Evolutionary conservation across 1,284 basidiomycete genomes (phyloP).

Genomic region (Spongispora temasekensis): DNA sequence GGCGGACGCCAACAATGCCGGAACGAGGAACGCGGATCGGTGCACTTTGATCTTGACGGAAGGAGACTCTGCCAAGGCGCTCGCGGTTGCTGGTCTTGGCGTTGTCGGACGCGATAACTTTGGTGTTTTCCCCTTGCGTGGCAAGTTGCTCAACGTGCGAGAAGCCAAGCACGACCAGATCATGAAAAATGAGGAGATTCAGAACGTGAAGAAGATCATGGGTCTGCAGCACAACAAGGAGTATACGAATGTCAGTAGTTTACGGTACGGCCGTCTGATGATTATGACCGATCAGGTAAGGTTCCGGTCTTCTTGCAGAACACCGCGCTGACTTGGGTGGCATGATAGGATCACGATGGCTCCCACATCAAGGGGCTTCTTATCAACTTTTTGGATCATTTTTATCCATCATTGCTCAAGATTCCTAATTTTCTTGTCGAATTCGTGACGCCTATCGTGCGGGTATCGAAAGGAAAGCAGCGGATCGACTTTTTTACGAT

Average conservation of each 20-base stretch:
- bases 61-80: conserved; percentile 98
- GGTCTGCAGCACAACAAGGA: conserved; percentile 94
- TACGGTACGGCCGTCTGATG: conserved; percentile 97
- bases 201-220: conserved; percentile 98
- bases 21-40: conserved; percentile 75
- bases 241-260: conserved; percentile 69
- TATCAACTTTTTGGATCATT: conserved; percentile 98
- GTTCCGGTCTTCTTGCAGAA: conserved; percentile 13
- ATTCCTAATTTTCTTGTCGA: conserved; percentile 95
- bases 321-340: conserved; percentile 12
- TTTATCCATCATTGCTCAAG: conserved; percentile 93
- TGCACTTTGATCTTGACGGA: conserved; percentile 98
- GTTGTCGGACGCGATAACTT: conserved; percentile 97
- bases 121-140: conserved; percentile 96
- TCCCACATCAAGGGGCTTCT: conserved; percentile 99
- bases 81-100: conserved; percentile 92
- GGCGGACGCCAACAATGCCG: conserved; percentile 97
- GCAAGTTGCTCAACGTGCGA: conserved; percentile 96
- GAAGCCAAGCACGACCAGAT: conserved; percentile 96
- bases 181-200: conserved; percentile 97
- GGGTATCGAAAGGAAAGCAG: conserved; percentile 85
- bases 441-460: conserved; percentile 98
- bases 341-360: conserved; percentile 92
- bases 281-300: conserved; percentile 99
- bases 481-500: conserved; percentile 95